Conservation (phyloP, 2,329 filamentous ascomycete genomes). For the Colletotrichum gigasporum region DNA sequence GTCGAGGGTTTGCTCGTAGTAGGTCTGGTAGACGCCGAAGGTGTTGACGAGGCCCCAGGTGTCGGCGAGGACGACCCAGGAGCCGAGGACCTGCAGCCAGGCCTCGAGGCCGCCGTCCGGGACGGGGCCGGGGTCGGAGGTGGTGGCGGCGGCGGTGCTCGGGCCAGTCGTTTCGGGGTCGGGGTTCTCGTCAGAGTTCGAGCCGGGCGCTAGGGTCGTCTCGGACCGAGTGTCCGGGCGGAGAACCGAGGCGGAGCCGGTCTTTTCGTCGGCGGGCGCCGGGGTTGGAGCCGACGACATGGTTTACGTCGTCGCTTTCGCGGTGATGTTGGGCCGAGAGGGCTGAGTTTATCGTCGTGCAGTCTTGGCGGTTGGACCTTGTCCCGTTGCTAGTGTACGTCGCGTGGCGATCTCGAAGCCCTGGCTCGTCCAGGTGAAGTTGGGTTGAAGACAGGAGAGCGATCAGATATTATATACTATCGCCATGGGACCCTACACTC, state of each 20-base stretch:
- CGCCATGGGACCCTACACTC: not conserved
- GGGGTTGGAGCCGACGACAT: constrained; percentile 5
- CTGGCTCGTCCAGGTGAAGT: not conserved
- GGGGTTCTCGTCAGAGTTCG: not conserved
- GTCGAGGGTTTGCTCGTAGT: constrained; percentile 50
- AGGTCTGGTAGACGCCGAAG: constrained; percentile 58
- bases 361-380: constrained; percentile 10
- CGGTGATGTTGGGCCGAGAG: not conserved
- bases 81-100: constrained; percentile 39
- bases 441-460: not conserved
- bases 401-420: not conserved
- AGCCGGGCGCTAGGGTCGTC: constrained; percentile 7
- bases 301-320: not conserved
- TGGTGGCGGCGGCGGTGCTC: not conserved
- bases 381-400: constrained; percentile 2
- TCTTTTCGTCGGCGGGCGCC: not conserved
- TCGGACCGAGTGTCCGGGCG: constrained; percentile 7
- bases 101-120: constrained; percentile 38
- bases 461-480: constrained; percentile 7
- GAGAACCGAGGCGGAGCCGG: not conserved
- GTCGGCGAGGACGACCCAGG: constrained; percentile 32
- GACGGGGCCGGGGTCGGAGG: constrained; percentile 17
- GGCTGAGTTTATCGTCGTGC: not conserved
- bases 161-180: not conserved
- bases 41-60: constrained; percentile 49